Percentiles rank a stretch among this genome's conserved stretches.
These are phyloP conservation scores for Dorcoceras hygrometricum DNA, from an alignment of 257 asterid genomes.

Conservation along the genomic window DNA sequence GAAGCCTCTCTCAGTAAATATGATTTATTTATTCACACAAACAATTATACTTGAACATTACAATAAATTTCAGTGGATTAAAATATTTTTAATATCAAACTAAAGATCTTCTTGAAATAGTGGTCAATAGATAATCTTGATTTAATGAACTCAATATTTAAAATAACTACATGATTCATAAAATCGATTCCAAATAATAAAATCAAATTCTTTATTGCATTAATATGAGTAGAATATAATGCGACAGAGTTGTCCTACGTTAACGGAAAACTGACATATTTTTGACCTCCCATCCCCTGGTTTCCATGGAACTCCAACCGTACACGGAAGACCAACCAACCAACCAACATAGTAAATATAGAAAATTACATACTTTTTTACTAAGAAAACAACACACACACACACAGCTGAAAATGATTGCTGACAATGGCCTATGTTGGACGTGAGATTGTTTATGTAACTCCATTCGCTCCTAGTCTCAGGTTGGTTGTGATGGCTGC, in stretches of 20 bases:
- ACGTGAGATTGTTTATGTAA: slow-evolving; percentile 29
- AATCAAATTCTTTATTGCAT: no score
- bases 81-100: no score
- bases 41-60: no score
- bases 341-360: slow-evolving; percentile 5
- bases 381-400: background rate
- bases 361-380: slow-evolving; percentile 5
- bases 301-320: slow-evolving; percentile 42
- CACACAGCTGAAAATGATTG: background rate
- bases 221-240: background rate
- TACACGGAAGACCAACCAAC: slow-evolving; percentile 39
- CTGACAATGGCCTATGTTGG: slow-evolving; percentile 9
- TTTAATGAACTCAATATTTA: no score
- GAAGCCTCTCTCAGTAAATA: no score
- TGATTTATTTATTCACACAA: no score
- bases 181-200: no score
- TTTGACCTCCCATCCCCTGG: slow-evolving; percentile 36
- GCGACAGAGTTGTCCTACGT: slow-evolving; percentile 30
- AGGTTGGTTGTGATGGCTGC: slow-evolving; percentile 28
- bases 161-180: no score
- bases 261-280: slow-evolving; percentile 38
- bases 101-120: no score
- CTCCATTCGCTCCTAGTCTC: slow-evolving; percentile 26
- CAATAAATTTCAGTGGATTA: no score
- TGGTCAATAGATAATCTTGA: no score